Evolutionary conservation across 306 rosid genomes (phyloP).

Genomic region (Parietaria judaica): DNA sequence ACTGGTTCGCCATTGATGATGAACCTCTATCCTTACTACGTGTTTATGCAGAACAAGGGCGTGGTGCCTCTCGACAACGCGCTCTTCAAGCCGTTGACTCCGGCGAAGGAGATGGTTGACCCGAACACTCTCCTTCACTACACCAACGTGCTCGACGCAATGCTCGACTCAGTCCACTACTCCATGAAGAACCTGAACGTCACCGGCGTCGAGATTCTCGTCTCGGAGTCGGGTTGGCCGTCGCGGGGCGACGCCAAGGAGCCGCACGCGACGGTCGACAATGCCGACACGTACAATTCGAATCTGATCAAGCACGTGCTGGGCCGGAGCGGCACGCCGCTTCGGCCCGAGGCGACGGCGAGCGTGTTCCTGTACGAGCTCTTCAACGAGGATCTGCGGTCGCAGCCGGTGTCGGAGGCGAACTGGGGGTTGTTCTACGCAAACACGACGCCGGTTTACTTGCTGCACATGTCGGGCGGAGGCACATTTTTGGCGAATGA

Average conservation of each 20-base stretch:
- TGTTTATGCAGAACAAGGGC: slow-evolving; percentile 70
- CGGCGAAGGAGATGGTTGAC: slow-evolving; percentile 80
- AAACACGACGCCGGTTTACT: slow-evolving; percentile 52
- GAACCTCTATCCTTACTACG: slow-evolving; percentile 81
- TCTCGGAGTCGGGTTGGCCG: slow-evolving; percentile 86
- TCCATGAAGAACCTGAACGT: slow-evolving; percentile 78
- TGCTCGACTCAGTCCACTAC: slow-evolving; percentile 75
- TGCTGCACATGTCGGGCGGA: slow-evolving; percentile 68
- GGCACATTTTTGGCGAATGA: slow-evolving; percentile 75
- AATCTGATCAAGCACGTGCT: slow-evolving; percentile 75
- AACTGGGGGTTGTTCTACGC: slow-evolving; percentile 80
- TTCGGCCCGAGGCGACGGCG: slow-evolving; percentile 68
- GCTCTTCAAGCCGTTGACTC: slow-evolving; percentile 60
- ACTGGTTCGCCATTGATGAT: slow-evolving; percentile 70
- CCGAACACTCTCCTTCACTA: slow-evolving; percentile 86
- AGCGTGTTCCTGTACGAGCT: slow-evolving; percentile 65
- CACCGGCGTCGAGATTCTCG: slow-evolving; percentile 61
- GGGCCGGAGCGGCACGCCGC: slow-evolving; percentile 72
- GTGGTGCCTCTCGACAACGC: slow-evolving; percentile 69
- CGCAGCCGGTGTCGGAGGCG: slow-evolving; percentile 72
- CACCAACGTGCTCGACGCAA: slow-evolving; percentile 71
- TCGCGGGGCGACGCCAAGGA: slow-evolving; percentile 70
- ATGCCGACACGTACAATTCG: slow-evolving; percentile 63
- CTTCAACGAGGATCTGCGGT: slow-evolving; percentile 75
- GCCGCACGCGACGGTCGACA: slow-evolving; percentile 67